Base-by-base conservation (phyloP, 2,329 filamentous ascomycete genomes). In the Neocatenulostroma microsporum region DNA sequence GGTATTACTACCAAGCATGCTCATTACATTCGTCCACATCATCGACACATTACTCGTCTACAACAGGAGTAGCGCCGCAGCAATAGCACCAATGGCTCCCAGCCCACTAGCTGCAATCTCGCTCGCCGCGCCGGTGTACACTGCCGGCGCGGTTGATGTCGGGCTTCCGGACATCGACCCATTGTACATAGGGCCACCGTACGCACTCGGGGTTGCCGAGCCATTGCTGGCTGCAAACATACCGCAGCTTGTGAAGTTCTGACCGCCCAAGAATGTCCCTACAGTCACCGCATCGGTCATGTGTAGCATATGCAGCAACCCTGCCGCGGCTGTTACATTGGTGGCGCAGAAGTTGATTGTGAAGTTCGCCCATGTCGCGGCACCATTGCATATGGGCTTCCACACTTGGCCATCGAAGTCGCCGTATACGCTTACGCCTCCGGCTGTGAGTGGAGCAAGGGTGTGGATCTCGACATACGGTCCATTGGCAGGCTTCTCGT, bases 311-410 rank as follows among this genome's bases (percentile, higher is more conserved):
- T 45, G 37, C 26, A 47, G 24, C 15, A 41, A 11, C 26, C n/a
- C 24, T 5, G 15, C 29, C 10, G 26, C 41, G 13, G 26, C 24
- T 8, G 30, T 41, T 10, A 32, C 37, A 23, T 46, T 45, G 5
- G 47, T 48, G 6, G 48, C 38, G 37, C 48, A 50, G 33, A 41
- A 49, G n/a, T 40, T 26, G 24, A 39, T 33, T 4, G 44, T 49
- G 32, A 45, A 44, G 36, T 47, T 46, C 7, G 42, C 24, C 15
- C 19, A 36, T 19, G 40, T 45, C 13, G 48, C 48, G 19, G 36
- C 41, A 13, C 44, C 48, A 23, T 42, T 38, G 32, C 46, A 50
- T 8, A 44, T 37, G 9, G 37, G 31, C 18, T 24, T 33, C 32
- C 42, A 38, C 12, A 26, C 33, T 20, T 40, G 39, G 12, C 34